A percentile compares a stretch with the other conserved stretches of the same genome.
These are phyloP conservation scores for Pterocarpus macrocarpus DNA, from an alignment of 306 rosid genomes.

Conservation along the genomic window DNA sequence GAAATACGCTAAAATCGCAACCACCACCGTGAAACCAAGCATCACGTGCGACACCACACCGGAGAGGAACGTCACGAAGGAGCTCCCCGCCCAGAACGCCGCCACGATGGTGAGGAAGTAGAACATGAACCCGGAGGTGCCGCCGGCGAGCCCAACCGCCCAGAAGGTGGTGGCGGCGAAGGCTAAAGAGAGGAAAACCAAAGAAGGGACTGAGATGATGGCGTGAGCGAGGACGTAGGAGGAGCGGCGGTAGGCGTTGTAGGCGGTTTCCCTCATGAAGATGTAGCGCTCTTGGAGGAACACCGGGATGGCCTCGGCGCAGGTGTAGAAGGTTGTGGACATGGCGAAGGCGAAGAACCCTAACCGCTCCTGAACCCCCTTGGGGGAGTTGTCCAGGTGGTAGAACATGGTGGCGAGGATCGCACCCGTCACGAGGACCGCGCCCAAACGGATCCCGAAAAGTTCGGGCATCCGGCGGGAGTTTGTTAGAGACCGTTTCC, in stretches of 20 bases:
- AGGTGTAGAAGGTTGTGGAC: constrained; percentile 93
- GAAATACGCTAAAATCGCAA: constrained; percentile 83
- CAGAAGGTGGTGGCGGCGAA: constrained; percentile 80
- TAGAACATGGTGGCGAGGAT: constrained; percentile 83
- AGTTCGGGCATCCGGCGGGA: constrained; percentile 83
- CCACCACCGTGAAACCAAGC: constrained; percentile 89
- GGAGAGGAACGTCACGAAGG: constrained; percentile 88
- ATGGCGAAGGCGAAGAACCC: constrained; percentile 95
- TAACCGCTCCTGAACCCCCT: constrained; percentile 75
- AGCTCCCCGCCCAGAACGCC: constrained; percentile 88
- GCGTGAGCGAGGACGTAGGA: constrained; percentile 84
- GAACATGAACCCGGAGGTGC: constrained; percentile 63
- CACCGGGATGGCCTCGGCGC: constrained; percentile 88
- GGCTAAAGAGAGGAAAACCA: constrained; percentile 68
- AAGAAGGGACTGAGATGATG: constrained; percentile 71
- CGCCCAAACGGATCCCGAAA: constrained; percentile 83
- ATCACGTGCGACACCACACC: constrained; percentile 85
- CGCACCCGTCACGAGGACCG: constrained; percentile 73
- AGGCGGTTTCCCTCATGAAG: constrained; percentile 96
- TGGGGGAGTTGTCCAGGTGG: constrained; percentile 76
- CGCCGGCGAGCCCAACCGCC: constrained; percentile 84
- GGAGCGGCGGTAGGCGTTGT: constrained; percentile 92
- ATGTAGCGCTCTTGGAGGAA: constrained; percentile 96
- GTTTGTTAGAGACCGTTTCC: constrained; percentile 71
- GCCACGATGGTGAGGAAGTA: constrained; percentile 63